Evolutionary conservation across 148 eudicot species (phyloP), one percentile per base, ranked within the genome.

Genomic region (Arctostaphylos glauca): DNA sequence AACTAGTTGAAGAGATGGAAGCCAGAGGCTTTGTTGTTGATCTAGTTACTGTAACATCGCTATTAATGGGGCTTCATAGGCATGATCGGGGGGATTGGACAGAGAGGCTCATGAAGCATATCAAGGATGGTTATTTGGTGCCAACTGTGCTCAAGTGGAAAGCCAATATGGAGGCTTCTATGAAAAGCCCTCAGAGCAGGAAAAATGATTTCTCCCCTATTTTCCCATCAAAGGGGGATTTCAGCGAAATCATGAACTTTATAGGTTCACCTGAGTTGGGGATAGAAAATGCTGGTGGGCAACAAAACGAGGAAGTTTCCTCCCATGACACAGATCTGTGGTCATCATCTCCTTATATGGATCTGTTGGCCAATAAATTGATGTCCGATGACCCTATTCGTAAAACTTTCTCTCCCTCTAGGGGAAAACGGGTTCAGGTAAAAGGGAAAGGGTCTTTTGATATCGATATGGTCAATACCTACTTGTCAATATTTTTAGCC

Each of bases 341-440:
- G 97, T 95, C 97, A 72, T 88, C 94, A 74, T 95, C 97, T 38
- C 97, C 98, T 53, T 84, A 92, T 78, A 92, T 92, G 94, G 97
- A 95, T 85, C 68, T 49, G 68, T 78, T 95, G 83, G 96, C 98
- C 15, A 84, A 95, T 59, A 82, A 86, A 83, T 74, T 66, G 21
- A 85, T 77, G 52, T 85, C 91, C 41, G 55, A 79, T 31, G 56
- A 50, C 49, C 68, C 50, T 62, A 66, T 66, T 56, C 86, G 87
- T 74, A 81, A 79, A 74, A 71, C 84, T 80, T 91, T 93, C 85
- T 87, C 89, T 4, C 77, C 90, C 59, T 84, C 89, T 46, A 90
- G 88, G 83, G 97, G 94, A 56, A 88, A 83, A 80, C 85, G 98
- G 21, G 92, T 93, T 72, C 87, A 86, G 70, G 89, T 79, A 47